Evolutionary conservation across 139 green algal species (phyloP).

Genomic region (Chlamydomonas sp.): DNA sequence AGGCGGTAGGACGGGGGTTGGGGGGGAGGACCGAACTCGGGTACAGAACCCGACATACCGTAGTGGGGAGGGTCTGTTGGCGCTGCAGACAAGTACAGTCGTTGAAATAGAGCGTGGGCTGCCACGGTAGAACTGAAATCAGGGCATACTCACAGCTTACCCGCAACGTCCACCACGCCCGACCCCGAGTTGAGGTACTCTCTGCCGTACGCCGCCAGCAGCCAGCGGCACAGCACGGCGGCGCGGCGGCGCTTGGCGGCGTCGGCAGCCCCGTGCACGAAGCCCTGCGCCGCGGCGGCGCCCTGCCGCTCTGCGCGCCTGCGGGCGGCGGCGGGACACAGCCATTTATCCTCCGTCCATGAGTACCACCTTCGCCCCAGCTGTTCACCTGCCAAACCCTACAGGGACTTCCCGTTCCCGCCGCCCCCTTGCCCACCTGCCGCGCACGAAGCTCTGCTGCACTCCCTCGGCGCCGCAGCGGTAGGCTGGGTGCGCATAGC

Average conservation of each 20-base stretch:
- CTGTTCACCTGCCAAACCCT: neutral
- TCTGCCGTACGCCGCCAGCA: constrained; percentile 61
- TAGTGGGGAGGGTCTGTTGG: neutral
- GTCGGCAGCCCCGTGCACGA: constrained; percentile 27
- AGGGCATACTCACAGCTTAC: neutral
- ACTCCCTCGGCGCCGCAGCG: neutral
- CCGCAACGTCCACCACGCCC: constrained; percentile 80
- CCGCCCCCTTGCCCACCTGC: neutral
- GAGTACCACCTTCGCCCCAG: no score
- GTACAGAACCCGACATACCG: no score
- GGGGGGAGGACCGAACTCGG: neutral
- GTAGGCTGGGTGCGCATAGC: constrained; percentile 36
- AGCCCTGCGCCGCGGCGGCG: constrained; percentile 36
- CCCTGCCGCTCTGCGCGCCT: constrained; percentile 40
- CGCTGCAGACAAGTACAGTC: neutral
- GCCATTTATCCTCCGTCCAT: no score
- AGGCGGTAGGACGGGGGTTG: neutral
- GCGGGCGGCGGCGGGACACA: neutral
- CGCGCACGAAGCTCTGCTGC: constrained; percentile 19
- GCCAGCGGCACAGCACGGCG: constrained; percentile 63
- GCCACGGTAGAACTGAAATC: no score
- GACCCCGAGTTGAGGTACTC: constrained; percentile 54
- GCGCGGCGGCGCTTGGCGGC: constrained; percentile 59
- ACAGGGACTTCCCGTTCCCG: neutral
- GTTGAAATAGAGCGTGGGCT: neutral